phyloP scores from a whole-genome alignment of 345 rosid genomes.

The Bruguiera sexangula region DNA sequence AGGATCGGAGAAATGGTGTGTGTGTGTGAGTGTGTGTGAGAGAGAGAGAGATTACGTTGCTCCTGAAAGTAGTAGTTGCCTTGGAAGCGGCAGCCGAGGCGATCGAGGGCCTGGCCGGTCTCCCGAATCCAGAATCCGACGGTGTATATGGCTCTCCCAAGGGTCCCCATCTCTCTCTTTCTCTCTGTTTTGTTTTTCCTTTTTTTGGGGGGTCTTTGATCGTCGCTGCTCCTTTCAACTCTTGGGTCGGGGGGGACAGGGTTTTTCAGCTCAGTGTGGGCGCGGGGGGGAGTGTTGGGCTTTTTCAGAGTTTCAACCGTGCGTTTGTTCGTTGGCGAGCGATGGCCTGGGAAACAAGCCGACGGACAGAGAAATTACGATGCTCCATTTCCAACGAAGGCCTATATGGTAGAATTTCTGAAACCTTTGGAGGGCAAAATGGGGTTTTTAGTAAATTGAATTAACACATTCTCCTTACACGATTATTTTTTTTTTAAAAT shows the following conservation, averaged over 20 bases:
- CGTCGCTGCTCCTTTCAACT: not conserved
- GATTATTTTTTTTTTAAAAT: no score
- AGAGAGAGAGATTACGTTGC: conserved; percentile 51
- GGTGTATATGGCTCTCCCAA: conserved; percentile 79
- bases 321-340: not conserved
- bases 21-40: no score
- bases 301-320: not conserved
- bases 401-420: not conserved
- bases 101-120: conserved; percentile 91
- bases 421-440: not conserved
- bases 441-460: not conserved
- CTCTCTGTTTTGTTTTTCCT: no score
- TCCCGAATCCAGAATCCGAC: conserved; percentile 97
- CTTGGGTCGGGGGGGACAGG: not conserved
- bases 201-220: no score
- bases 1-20: no score
- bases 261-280: not conserved
- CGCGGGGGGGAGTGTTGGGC: not conserved
- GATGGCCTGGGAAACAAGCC: no score
- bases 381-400: not conserved
- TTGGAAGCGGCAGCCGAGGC: conserved; percentile 90
- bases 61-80: conserved; percentile 76
- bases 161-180: conserved; percentile 58
- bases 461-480: no score
- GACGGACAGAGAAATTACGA: not conserved